Evolutionary conservation across 2,329 filamentous ascomycete species (phyloP).

Genomic region (Fusarium transvaalense): DNA sequence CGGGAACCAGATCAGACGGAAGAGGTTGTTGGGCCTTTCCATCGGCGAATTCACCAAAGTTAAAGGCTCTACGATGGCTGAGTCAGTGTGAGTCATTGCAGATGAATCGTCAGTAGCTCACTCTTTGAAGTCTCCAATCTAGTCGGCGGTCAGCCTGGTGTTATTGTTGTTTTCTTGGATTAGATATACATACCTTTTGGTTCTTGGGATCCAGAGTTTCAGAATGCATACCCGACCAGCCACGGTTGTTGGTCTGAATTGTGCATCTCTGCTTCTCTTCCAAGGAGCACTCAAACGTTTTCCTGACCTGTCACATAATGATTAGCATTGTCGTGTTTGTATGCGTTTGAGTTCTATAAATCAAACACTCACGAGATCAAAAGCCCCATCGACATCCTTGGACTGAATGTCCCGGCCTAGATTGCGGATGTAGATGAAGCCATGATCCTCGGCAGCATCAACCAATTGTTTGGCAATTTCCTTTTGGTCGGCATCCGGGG

Average conservation of each 20-base stretch:
- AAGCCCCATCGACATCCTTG: conserved; percentile 76
- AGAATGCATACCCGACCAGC: conserved; percentile 88
- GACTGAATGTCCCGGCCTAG: conserved; percentile 75
- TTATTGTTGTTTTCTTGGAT: background rate
- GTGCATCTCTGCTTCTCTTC: conserved; percentile 80
- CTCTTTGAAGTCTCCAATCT: conserved; percentile 92
- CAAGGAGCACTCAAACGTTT: conserved; percentile 76
- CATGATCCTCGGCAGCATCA: conserved; percentile 82
- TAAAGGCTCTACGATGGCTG: conserved; percentile 77
- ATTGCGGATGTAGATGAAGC: conserved; percentile 91
- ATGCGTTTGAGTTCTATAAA: background rate
- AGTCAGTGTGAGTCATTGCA: background rate
- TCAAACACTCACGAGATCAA: conserved; percentile 72
- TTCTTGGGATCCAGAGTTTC: conserved; percentile 89
- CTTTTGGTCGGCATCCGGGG: conserved; percentile 59
- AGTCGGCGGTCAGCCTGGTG: background rate
- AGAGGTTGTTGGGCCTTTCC: conserved; percentile 82
- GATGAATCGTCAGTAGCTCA: conserved; percentile 54
- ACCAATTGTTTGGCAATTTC: conserved; percentile 77
- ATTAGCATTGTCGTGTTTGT: background rate
- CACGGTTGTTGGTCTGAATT: conserved; percentile 85
- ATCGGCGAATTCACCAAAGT: conserved; percentile 82
- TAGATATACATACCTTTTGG: conserved; percentile 76
- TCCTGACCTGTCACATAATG: conserved; percentile 63
- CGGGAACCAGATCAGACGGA: conserved; percentile 70